Evolutionary conservation across 805 yeast genomes (phyloP), one percentile per base, ranked within the genome.

Genomic region (Metschnikowia vanudenii): DNA sequence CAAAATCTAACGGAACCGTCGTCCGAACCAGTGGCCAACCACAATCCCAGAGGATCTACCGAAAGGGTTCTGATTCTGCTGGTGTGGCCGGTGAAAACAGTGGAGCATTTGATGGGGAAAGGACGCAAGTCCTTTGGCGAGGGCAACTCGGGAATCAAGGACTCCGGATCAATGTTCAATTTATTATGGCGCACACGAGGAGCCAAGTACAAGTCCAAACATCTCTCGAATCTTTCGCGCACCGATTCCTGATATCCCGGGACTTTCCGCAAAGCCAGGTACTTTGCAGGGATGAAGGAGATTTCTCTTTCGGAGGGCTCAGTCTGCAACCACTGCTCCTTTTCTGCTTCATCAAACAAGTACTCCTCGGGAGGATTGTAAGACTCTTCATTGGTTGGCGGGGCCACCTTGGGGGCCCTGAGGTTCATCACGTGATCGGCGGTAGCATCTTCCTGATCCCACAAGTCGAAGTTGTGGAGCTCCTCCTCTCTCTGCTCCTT

Each of bases 311-410:
- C 97, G 43, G 74, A 70, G 24, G 90, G 88, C 35, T 85, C 94
- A 32, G 73, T 64, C 37, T 77, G 78, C 53, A 80, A 79, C 88
- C 92, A 88, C 57, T 78, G 73, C 55, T 82, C 75, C 54, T 70
- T 73, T 63, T 92, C 98, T 59, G 89, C 92, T 39, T 81, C 86
- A 12, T 82, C 82, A 51, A 88, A 70, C 55, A 94, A 70, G 60
- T 94, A 94, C 73, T 94, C 99, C 61, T 78, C 96, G 4, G 99
- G 99, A 31, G 99, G 99, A 63, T 94, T 94, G 67, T 94, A 94
- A 59, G 94, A 83, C 71, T 92, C 97, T 56, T 92, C 99, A 62
- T 94, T 82, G 0, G 97, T 88, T 47, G 99, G 99, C 30, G 97
- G 98, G 13, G 96, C 82, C 58, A 89, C 57, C 66, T 94, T 92